A percentile compares a stretch with the other conserved stretches of the same genome.
Conservation (phyloP, 169 alveolate species). For the Toxoplasma gondii region DNA sequence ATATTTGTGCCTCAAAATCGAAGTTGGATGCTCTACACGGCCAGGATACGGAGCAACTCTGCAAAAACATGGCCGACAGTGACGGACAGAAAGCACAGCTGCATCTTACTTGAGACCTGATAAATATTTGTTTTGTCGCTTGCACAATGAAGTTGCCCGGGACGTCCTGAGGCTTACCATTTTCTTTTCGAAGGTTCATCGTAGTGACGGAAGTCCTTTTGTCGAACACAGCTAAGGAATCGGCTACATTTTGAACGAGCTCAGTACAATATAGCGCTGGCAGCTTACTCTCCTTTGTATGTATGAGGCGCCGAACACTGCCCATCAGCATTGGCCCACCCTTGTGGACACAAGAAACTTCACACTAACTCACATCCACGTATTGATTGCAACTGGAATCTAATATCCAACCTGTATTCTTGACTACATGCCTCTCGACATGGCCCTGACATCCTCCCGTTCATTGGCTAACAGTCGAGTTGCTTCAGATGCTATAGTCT, state of each 20-base stretch:
- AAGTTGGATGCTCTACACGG: conserved; percentile 57
- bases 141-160: not conserved
- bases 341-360: conserved; percentile 3
- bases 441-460: not conserved
- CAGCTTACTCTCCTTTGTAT: conserved; percentile 26
- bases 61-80: not conserved
- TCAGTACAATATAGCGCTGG: not conserved
- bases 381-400: not conserved
- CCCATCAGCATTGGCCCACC: not conserved
- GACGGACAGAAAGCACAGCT: not conserved
- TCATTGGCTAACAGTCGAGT: not conserved
- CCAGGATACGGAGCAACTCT: conserved; percentile 61
- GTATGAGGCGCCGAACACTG: not conserved
- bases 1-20: conserved; percentile 47
- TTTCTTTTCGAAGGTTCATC: conserved; percentile 62
- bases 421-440: not conserved
- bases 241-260: not conserved
- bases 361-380: not conserved
- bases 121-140: not conserved
- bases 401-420: not conserved
- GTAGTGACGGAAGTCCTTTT: conserved; percentile 47
- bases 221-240: conserved; percentile 52
- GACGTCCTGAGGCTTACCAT: conserved; percentile 34
- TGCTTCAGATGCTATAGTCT: not conserved
- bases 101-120: not conserved